phyloP scores from a whole-genome alignment of 2,329 filamentous ascomycete genomes.

The Tolypocladium tropicale region DNA sequence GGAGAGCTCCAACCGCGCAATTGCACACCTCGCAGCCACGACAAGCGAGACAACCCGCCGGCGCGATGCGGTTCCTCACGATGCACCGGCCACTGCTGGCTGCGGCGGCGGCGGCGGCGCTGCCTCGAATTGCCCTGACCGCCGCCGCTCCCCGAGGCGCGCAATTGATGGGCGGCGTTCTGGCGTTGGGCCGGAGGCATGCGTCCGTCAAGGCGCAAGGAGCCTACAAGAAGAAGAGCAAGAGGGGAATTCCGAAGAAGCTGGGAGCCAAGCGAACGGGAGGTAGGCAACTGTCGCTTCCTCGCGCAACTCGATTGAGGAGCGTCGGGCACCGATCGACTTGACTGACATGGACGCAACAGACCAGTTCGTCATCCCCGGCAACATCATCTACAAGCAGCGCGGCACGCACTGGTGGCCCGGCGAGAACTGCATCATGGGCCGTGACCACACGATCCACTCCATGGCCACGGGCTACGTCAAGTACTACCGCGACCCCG shows the following conservation, averaged over 20 bases:
- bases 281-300: slow-evolving; percentile 40
- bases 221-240: slow-evolving; percentile 54
- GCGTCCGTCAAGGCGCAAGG: slow-evolving; percentile 55
- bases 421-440: slow-evolving; percentile 91
- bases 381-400: slow-evolving; percentile 97
- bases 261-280: slow-evolving; percentile 89
- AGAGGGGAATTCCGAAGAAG: slow-evolving; percentile 62
- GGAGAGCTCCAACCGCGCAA: not conserved
- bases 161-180: slow-evolving; percentile 25
- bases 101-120: slow-evolving; percentile 22
- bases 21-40: not conserved
- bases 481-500: slow-evolving; percentile 89
- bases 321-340: slow-evolving; percentile 6
- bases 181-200: slow-evolving; percentile 40
- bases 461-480: slow-evolving; percentile 80
- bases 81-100: slow-evolving; percentile 36
- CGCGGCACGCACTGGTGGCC: slow-evolving; percentile 90
- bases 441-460: slow-evolving; percentile 93
- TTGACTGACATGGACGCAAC: slow-evolving; percentile 2
- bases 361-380: slow-evolving; percentile 89
- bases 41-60: slow-evolving; percentile 18
- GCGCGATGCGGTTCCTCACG: slow-evolving; percentile 34
- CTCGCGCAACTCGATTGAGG: not conserved
- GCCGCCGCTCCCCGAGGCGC: slow-evolving; percentile 10
- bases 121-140: slow-evolving; percentile 10